Base-by-base conservation (phyloP, 345 rosid genomes). In the Eutrema yunnanense region DNA sequence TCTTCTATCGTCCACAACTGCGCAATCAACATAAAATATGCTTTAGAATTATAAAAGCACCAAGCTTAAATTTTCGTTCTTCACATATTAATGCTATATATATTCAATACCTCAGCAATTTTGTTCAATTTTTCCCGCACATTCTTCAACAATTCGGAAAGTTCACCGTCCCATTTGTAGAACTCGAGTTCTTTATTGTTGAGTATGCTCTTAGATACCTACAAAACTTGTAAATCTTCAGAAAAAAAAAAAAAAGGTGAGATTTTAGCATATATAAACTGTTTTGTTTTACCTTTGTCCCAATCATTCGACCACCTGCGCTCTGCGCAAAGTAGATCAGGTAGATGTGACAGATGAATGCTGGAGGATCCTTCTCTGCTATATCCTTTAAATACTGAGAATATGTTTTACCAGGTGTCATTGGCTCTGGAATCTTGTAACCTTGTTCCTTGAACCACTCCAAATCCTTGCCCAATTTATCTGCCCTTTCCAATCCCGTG, bases 301-400 rank as follows among this genome's bases (percentile, higher is more conserved):
- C 58, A 30, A 53, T 53, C 38, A 1, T 53, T 53, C 38, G 38
- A 13, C 58, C 38, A 53, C 56, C 56, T 0, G 58, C 58, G 38
- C 58, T 53, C 12, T 53, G 38, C 6, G 10, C 59, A 85, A 93
- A 93, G 77, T 93, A 86, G 52, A 84, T 78, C 55, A 90, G 90
- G 83, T 86, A 90, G 88, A 93, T 90, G 82, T 90, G 98, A 73
- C 97, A 90, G 27, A 93, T 83, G 71, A 93, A 86, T 49, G 96
- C 96, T 71, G 73, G 98, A 65, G 92, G 94, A 82, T 93, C 97
- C 38, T 85, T 90, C 71, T 54, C 59, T 54, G 59, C 59, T 54
- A 32, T 32, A 13, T 13, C 59, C 59, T 54, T 54, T 32, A 54
- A 83, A 81, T 76, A 44, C 61, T 71, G 50, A 3, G 93, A 80